Evolutionary conservation across 2,329 filamentous ascomycete species (phyloP).

Genomic region (Biscogniauxia marginata): DNA sequence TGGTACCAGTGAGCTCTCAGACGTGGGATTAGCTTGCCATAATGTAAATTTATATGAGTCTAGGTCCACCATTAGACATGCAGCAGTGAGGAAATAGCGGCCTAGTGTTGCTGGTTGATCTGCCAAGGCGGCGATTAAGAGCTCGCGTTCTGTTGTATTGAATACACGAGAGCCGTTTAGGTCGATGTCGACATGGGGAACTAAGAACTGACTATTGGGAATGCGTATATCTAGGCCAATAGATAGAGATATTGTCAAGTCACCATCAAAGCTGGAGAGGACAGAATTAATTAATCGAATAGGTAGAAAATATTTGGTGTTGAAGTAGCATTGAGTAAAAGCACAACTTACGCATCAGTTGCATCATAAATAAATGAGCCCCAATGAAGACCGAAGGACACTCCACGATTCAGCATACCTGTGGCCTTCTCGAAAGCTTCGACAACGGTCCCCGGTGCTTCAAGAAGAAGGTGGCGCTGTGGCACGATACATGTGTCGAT

Average conservation of each 20-base stretch:
- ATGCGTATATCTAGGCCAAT: slow-evolving; percentile 30
- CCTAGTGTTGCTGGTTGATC: slow-evolving; percentile 28
- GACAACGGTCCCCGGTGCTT: slow-evolving; percentile 23
- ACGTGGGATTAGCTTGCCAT: slow-evolving; percentile 33
- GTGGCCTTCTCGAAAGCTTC: slow-evolving; percentile 18
- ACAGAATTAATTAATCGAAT: too few relatives aligned
- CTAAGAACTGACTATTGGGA: slow-evolving; percentile 30
- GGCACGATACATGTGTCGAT: slow-evolving; percentile 33
- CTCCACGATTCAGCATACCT: slow-evolving; percentile 6
- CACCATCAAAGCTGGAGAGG: slow-evolving; percentile 26
- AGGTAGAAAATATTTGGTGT: too few relatives aligned
- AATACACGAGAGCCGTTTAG: slow-evolving; percentile 25
- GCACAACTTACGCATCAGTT: slow-evolving; percentile 2
- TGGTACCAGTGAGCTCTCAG: slow-evolving; percentile 5
- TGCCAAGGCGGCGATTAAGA: slow-evolving; percentile 24
- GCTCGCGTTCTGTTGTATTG: slow-evolving; percentile 16
- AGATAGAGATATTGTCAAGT: slow-evolving; percentile 30
- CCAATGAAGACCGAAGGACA: slow-evolving; percentile 21
- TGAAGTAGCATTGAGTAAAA: too few relatives aligned
- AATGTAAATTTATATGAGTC: slow-evolving; percentile 34
- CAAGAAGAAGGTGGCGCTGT: slow-evolving; percentile 30
- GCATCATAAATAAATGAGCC: slow-evolving; percentile 3
- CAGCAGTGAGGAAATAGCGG: slow-evolving; percentile 34
- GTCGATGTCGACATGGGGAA: slow-evolving; percentile 28
- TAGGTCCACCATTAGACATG: slow-evolving; percentile 37